Evolutionary conservation across 2,329 filamentous ascomycete genomes (phyloP).

Genomic region (Aschersonia sp.): DNA sequence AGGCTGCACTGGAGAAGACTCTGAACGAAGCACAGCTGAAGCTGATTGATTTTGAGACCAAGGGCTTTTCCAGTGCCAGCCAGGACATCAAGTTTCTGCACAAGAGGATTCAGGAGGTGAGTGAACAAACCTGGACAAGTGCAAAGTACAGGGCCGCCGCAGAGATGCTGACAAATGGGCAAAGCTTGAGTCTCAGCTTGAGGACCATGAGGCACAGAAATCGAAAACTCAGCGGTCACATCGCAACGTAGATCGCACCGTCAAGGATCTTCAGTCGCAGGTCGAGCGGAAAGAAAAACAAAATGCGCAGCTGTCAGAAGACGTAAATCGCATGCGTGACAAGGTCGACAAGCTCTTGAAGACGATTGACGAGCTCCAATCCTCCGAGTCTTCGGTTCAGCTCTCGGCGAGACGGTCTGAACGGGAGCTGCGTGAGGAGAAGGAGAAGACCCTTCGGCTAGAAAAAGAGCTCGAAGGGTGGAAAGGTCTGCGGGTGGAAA

Average conservation of each 20-base stretch:
- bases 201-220: slow-evolving; percentile 66
- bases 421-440: slow-evolving; percentile 77
- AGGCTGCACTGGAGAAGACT: slow-evolving; percentile 75
- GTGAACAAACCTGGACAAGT: slow-evolving; percentile 13
- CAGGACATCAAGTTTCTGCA: slow-evolving; percentile 93
- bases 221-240: slow-evolving; percentile 73
- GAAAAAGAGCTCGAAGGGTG: slow-evolving; percentile 78
- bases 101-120: slow-evolving; percentile 87
- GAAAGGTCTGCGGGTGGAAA: slow-evolving; percentile 63
- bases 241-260: slow-evolving; percentile 83
- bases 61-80: slow-evolving; percentile 86
- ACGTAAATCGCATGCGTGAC: slow-evolving; percentile 73
- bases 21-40: slow-evolving; percentile 82
- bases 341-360: slow-evolving; percentile 79
- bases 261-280: slow-evolving; percentile 84
- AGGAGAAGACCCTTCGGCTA: slow-evolving; percentile 65
- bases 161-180: slow-evolving; percentile 12
- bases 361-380: slow-evolving; percentile 88
- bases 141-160: slow-evolving; percentile 7
- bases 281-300: slow-evolving; percentile 89
- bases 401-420: slow-evolving; percentile 74
- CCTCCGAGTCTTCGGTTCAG: slow-evolving; percentile 69
- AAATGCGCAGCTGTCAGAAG: slow-evolving; percentile 65
- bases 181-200: slow-evolving; percentile 76
- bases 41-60: slow-evolving; percentile 88